Evolutionary conservation across 2,329 filamentous ascomycete genomes (phyloP), one percentile per base, ranked within the genome.

Genomic region (Venturia oleaginea): DNA sequence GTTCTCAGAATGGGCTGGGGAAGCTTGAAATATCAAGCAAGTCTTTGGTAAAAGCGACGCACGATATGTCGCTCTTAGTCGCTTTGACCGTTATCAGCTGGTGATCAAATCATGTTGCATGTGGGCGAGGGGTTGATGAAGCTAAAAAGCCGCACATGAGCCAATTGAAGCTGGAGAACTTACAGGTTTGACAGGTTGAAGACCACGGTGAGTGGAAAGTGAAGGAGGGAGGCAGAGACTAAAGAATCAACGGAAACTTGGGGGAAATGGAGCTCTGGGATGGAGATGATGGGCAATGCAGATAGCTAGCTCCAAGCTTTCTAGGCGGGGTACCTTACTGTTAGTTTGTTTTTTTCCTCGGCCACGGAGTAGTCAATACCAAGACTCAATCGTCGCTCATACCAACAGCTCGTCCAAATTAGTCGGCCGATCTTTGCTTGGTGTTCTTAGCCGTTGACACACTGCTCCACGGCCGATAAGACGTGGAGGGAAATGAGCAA

Each of bases 241-340:
- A 10, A 30, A 57, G 30, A 34, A 17, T 34, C 51, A 57, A 30
- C 51, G 51, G 51, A 11, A n/a, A 34, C 15, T 24, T 32, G 24
- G 24, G 27, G 19, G 13, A 57, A n/a, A 22, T 51, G 46, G 46
- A 51, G 46, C 46, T 27, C 51, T 34, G 30, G 27, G 15, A 11
- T 10, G 3, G 17, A 40, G 37, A 40, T 40, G 24, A 19, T 57
- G 46, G 46, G 27, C 22, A 3, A 4, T 57, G 51, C 15, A 57
- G 51, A 57, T 34, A 34, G 51, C 48, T 54, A 54, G 48, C 51
- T 57, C 30, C 51, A 57, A 57, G 51, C 30, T 34, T 17, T 32
- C 27, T 34, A 32, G 30, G 30, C 51, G 51, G 30, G 30, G 30
- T 57, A 57, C 19, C 13, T 57, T 32, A 34, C 51, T 22, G n/a